These are phyloP conservation scores for Hirsutella rhossiliensis DNA, from an alignment of 2,329 filamentous ascomycete species.

Conservation along the genomic window DNA sequence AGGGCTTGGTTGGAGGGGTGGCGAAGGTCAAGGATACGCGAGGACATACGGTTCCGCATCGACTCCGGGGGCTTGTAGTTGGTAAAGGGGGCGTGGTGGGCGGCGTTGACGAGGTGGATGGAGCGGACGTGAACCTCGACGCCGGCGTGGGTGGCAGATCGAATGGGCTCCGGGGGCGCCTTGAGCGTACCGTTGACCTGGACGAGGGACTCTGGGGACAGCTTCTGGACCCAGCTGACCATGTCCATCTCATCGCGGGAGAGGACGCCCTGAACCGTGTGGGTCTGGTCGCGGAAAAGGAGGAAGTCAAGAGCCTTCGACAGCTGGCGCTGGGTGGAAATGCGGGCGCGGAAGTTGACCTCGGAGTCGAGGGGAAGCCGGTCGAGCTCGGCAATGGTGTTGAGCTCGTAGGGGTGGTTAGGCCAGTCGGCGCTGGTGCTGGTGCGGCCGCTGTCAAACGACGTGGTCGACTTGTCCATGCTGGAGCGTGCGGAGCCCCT, in stretches of 20 bases:
- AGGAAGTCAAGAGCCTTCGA: conserved; percentile 77
- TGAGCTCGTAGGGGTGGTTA: conserved; percentile 26
- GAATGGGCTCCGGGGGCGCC: conserved; percentile 59
- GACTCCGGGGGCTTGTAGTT: conserved; percentile 53
- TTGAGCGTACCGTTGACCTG: conserved; percentile 64
- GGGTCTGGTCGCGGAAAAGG: conserved; percentile 72
- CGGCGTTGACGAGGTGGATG: conserved; percentile 38
- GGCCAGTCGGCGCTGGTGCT: conserved; percentile 25
- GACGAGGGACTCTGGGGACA: conserved; percentile 68
- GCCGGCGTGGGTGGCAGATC: conserved; percentile 62
- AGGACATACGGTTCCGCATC: conserved; percentile 57
- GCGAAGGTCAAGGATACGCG: conserved; percentile 73
- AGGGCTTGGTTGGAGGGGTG: conserved; percentile 80
- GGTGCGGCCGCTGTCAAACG: conserved; percentile 24
- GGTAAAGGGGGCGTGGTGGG: conserved; percentile 36
- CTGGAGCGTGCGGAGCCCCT: conserved; percentile 17
- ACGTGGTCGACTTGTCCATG: conserved; percentile 13
- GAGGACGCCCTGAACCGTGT: conserved; percentile 76
- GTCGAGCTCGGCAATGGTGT: conserved; percentile 24
- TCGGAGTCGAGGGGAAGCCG: conserved; percentile 23
- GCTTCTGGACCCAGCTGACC: conserved; percentile 76
- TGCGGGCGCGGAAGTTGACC: conserved; percentile 29
- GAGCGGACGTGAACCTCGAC: conserved; percentile 59
- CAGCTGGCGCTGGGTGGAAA: conserved; percentile 60
- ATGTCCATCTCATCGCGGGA: conserved; percentile 48